A percentile compares a stretch with the other conserved stretches of the same genome.
Evolutionary conservation across 2,329 filamentous ascomycete genomes (phyloP).

Genomic region (Magnaporthiopsis incrustans): DNA sequence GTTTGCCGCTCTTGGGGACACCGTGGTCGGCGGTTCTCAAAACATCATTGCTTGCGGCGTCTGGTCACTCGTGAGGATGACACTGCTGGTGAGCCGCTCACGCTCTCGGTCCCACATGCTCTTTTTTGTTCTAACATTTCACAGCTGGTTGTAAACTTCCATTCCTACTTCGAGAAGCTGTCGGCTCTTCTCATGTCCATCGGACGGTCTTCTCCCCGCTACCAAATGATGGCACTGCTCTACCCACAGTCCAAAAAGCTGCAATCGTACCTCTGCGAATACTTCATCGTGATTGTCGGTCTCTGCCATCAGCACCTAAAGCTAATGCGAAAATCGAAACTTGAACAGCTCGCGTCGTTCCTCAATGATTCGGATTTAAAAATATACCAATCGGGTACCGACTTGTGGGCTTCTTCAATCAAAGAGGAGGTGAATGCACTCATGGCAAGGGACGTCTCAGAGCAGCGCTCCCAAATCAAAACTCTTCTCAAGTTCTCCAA

Average conservation of each 20-base stretch:
- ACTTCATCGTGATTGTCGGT: conserved; percentile 30
- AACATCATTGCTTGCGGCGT: conserved; percentile 36
- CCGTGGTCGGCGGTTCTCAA: conserved; percentile 32
- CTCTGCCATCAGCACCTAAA: conserved; percentile 28
- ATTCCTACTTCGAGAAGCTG: conserved; percentile 28
- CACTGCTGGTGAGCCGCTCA: conserved; percentile 27
- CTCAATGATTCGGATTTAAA: conserved; percentile 25
- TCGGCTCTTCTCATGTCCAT: conserved; percentile 31
- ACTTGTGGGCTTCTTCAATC: conserved; percentile 26
- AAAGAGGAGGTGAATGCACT: conserved; percentile 25
- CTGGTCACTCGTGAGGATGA: conserved; percentile 34
- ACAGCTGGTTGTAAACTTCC: conserved; percentile 23
- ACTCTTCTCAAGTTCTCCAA: conserved; percentile 15
- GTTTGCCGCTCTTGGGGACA: conserved; percentile 33
- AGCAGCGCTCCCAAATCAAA: conserved; percentile 19
- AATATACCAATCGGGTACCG: conserved; percentile 24
- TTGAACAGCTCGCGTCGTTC: conserved; percentile 23
- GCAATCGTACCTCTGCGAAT: conserved; percentile 28
- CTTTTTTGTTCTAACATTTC: too few species aligned
- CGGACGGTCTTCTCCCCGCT: conserved; percentile 30
- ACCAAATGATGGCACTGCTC: conserved; percentile 28
- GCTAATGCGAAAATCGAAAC: conserved; percentile 23
- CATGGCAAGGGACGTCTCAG: conserved; percentile 17
- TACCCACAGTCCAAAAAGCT: conserved; percentile 29
- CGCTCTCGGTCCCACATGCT: conserved; percentile 8